Conservation (phyloP, 306 rosid species). For the Quercus ilex region DNA sequence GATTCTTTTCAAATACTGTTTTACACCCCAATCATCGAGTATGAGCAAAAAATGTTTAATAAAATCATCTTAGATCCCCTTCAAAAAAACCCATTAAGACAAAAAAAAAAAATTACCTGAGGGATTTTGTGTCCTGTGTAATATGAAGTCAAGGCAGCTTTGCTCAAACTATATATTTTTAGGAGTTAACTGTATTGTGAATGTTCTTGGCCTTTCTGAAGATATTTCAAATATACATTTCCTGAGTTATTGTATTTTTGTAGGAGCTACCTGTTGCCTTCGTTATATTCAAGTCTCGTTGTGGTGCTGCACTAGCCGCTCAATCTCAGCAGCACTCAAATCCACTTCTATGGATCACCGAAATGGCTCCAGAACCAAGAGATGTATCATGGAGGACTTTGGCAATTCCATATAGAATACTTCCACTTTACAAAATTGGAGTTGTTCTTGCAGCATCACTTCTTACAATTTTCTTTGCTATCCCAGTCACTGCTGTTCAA, state of each 20-base stretch:
- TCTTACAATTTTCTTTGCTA: constrained; percentile 78
- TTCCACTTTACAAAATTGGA: constrained; percentile 62
- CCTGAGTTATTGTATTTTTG: not conserved
- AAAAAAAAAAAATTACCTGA: no score
- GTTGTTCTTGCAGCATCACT: constrained; percentile 63
- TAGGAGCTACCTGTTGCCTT: constrained; percentile 87
- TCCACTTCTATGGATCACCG: constrained; percentile 82
- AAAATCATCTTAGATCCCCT: no score
- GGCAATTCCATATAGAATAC: constrained; percentile 46
- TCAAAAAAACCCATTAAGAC: no score
- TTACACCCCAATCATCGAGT: no score
- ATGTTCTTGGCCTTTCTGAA: not conserved
- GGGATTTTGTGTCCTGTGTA: no score
- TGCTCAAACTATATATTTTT: no score
- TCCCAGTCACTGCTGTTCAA: constrained; percentile 93
- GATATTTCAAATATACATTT: not conserved
- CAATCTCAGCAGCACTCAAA: constrained; percentile 76
- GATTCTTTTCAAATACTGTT: no score
- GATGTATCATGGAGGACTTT: constrained; percentile 92
- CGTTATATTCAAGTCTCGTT: constrained; percentile 77
- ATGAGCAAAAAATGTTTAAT: no score
- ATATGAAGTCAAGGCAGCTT: no score
- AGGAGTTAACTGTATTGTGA: no score
- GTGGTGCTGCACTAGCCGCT: constrained; percentile 65
- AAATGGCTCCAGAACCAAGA: constrained; percentile 85